Base-by-base conservation (phyloP, 2,329 filamentous ascomycete genomes). In the Aspergillus sp. region DNA sequence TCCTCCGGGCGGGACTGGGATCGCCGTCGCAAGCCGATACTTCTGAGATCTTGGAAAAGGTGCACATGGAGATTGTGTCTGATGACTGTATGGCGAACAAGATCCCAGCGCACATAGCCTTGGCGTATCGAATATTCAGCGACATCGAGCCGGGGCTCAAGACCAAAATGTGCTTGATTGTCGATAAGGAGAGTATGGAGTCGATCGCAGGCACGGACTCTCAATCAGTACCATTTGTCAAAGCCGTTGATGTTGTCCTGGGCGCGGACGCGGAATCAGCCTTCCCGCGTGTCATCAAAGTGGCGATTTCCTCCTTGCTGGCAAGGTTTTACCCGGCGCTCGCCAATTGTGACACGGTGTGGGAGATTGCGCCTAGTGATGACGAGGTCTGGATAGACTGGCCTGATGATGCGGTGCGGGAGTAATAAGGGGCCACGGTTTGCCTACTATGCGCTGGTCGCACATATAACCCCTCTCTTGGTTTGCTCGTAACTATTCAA, bases 31-130 rank as follows among this genome's bases (percentile, higher is more conserved):
- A 22, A 23, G 6, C 11, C 19, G 47, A 45, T 25, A 57, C 23
- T 4, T 23, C 47, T n/a, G n/a, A 38, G 5, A 17, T 59, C 4
- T n/a, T 43, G 3, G 9, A 15, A 17, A 51, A 52, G 11, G 38
- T 55, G 17, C 22, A 28, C 15, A 43, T 60, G 50, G 46, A 60
- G 19, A 43, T 60, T 8, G 30, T 60, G 50, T 49, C 56, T 2
- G 57, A 60, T 2, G 57, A 60, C 19, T 54, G 45, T 22, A 49
- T 54, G 30, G 57, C 25, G 15, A 60, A 60, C 31, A 54, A 60
- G 38, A 30, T 50, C 22, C 57, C 51, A 2, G 50, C 50, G n/a
- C 51, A 54, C 17, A 52, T 55, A 13, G 51, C 57, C 6, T 41
- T 54, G 19, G 41, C 51, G 15, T 60, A 52, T 28, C 57, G 31